Evolutionary conservation across 345 rosid genomes (phyloP).

Genomic region (Hibiscus trionum): DNA sequence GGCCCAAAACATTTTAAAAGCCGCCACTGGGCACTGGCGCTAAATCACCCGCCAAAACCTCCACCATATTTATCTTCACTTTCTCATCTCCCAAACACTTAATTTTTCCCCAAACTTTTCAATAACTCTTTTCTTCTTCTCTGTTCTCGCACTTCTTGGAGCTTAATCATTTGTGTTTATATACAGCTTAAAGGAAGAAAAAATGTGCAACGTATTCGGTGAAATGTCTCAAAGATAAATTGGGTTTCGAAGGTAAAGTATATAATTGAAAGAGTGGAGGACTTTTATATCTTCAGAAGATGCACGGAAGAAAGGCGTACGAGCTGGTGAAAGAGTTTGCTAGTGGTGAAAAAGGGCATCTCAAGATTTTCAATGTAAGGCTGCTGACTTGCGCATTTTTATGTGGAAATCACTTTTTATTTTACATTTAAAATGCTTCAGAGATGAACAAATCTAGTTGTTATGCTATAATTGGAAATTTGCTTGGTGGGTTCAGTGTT

Average conservation of each 20-base stretch:
- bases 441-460: background rate
- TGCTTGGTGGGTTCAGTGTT: background rate
- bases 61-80: background rate
- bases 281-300: background rate
- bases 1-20: background rate
- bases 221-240: slow-evolving; percentile 18
- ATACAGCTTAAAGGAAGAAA: too few species aligned
- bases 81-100: slow-evolving; percentile 5
- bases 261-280: background rate
- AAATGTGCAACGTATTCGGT: slow-evolving; percentile 17
- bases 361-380: slow-evolving; percentile 47
- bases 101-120: background rate
- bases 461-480: background rate
- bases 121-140: background rate
- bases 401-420: background rate
- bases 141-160: background rate
- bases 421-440: background rate
- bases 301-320: slow-evolving; percentile 58
- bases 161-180: background rate
- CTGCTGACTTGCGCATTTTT: background rate
- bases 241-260: slow-evolving; percentile 4
- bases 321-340: slow-evolving; percentile 49
- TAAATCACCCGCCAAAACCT: background rate
- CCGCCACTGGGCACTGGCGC: background rate
- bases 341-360: slow-evolving; percentile 48